Base-by-base conservation (phyloP, 2,329 filamentous ascomycete species). In the Trichoderma sp. region DNA sequence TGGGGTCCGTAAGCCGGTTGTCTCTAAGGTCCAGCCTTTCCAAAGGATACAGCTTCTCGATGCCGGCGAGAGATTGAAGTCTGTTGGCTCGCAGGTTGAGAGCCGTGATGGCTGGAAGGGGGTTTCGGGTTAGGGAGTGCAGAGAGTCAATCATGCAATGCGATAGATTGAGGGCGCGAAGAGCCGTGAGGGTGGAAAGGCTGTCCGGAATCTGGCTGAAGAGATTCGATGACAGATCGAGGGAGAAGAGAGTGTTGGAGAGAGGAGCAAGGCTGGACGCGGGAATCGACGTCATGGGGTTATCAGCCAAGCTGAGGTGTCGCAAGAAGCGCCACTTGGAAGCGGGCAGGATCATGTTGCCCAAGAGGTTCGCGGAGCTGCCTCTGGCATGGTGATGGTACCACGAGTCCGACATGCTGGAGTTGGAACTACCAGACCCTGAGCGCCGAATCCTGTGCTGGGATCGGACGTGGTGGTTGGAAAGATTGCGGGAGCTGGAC, bases 121-220 rank as follows among this genome's bases (percentile, higher is more conserved):
- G 92, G 72, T 90, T 95, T 68, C 90, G 88, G 2, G 88, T 88
- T 48, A 99, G 82, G 2, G 94, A 97, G 72, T 96, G 91, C 64
- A 99, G 82, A 17, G 93, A 95, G 71, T 94, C 91, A 68, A 99
- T 98, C 93, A 98, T 97, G 82, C 94, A 98, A 72, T 96, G 91
- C 4, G 94, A 96, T 28, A 99, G 83, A 72, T 99, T 98, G 62
- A 99, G 81, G 26, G 95, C 93, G 69, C 93, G 88, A n/a, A 99
- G 84, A 30, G 92, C 90, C 21, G 92, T 93, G 65, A 99, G 81
- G 10, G 87, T 91, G 14, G 93, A 90, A 65, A 99, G 80, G 72
- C 91, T 95, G 75, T 98, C 95, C 1, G 95, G 95, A 62, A 98
- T 90, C 75, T 97, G 91, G n/a, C 88, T 88, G 76, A 99, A 96